Conservation (phyloP, 129 eudicot genomes). For the Daucus carota region DH1_v3.0 NC_030384.2:26505501-26506000, state of each 20-base stretch:
- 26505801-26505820: conserved; percentile 31
- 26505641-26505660: conserved; percentile 23
- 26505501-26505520: conserved; percentile 27
- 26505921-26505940: conserved; percentile 58
- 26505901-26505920: conserved; percentile 71
- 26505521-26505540: conserved; percentile 38
- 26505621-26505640: conserved; percentile 21
- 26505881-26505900: conserved; percentile 99
- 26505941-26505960: conserved; percentile 43
- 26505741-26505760: conserved; percentile 68
- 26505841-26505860: conserved; percentile 43
- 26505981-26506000: conserved; percentile 26
- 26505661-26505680: conserved; percentile 38
- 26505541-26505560: conserved; percentile 19
- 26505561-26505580: conserved; percentile 17
- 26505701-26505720: conserved; percentile 39
- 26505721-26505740: conserved; percentile 43
- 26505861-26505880: conserved; percentile 55
- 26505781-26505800: conserved; percentile 36
- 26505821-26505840: conserved; percentile 34
- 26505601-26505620: conserved; percentile 24
- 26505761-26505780: conserved; percentile 65
- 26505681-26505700: conserved; percentile 23
- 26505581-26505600: conserved; percentile 26
- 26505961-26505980: conserved; percentile 34